phyloP scores from a whole-genome alignment of 2,329 filamentous ascomycete species.

The Ophiostoma sp. region DNA sequence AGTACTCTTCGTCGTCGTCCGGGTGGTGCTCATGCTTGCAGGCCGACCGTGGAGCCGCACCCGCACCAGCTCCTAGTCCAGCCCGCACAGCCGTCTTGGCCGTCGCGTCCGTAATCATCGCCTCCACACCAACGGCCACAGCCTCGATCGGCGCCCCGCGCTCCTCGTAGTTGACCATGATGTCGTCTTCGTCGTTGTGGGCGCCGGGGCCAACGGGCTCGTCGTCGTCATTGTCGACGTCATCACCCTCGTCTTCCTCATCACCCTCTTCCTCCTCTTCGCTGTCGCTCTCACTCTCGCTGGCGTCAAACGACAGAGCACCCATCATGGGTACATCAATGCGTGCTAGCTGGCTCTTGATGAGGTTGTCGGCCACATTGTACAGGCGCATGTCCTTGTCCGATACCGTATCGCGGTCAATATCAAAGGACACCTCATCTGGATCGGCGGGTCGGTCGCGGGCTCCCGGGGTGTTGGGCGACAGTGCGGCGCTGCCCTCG shows the following conservation, averaged over 20 bases:
- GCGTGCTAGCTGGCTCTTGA: constrained; percentile 49
- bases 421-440: constrained; percentile 44
- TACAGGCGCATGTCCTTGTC: constrained; percentile 49
- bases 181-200: constrained; percentile 34
- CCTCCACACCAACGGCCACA: constrained; percentile 27
- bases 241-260: constrained; percentile 35
- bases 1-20: constrained; percentile 29
- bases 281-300: constrained; percentile 43
- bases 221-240: constrained; percentile 32
- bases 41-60: background rate
- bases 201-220: constrained; percentile 31
- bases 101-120: background rate
- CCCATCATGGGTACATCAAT: constrained; percentile 50
- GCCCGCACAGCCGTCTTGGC: background rate
- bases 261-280: constrained; percentile 36
- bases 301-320: constrained; percentile 47
- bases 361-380: constrained; percentile 48
- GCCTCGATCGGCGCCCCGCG: constrained; percentile 34
- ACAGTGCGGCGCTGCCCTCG: constrained; percentile 34
- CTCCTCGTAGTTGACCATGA: constrained; percentile 35
- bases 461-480: constrained; percentile 35
- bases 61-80: constrained; percentile 14
- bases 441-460: constrained; percentile 38
- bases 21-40: constrained; percentile 26
- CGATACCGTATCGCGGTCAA: constrained; percentile 42